These are phyloP conservation scores for Oemleria cerasiformis DNA, from an alignment of 306 rosid genomes.

Conservation along the genomic window DNA sequence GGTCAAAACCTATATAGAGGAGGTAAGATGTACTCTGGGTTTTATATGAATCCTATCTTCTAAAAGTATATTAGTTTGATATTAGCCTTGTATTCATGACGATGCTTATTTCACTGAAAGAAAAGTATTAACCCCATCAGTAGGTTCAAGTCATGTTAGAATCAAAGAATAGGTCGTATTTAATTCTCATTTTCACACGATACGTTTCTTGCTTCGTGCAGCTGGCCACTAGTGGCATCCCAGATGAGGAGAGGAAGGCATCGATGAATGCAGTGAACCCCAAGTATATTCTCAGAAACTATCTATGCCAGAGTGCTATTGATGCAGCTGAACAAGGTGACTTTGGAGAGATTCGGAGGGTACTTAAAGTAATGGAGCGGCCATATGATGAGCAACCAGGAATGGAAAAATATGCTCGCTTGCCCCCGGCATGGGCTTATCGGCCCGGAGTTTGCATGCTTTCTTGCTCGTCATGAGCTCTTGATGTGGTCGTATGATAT, in stretches of 20 bases:
- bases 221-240: constrained; percentile 68
- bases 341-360: constrained; percentile 67
- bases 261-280: constrained; percentile 86
- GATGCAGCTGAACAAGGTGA: constrained; percentile 97
- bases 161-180: not conserved
- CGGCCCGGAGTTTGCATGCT: constrained; percentile 99
- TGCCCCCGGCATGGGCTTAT: constrained; percentile 99
- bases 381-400: constrained; percentile 96
- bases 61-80: not conserved
- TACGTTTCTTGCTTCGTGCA: constrained; percentile 35
- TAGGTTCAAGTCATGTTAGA: not conserved
- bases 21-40: constrained; percentile 45
- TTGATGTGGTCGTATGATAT: constrained; percentile 12
- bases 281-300: constrained; percentile 82
- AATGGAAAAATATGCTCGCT: constrained; percentile 97
- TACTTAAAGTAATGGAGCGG: constrained; percentile 79
- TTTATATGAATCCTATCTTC: not conserved
- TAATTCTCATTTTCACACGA: not conserved
- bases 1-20: constrained; percentile 75
- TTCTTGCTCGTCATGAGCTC: constrained; percentile 86
- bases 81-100: not conserved
- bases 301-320: constrained; percentile 92
- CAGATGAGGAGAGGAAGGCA: constrained; percentile 80
- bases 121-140: not conserved
- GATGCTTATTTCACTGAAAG: not conserved